These are phyloP conservation scores for Inga oerstediana DNA, from an alignment of 306 rosid genomes.

Conservation along the genomic window DNA sequence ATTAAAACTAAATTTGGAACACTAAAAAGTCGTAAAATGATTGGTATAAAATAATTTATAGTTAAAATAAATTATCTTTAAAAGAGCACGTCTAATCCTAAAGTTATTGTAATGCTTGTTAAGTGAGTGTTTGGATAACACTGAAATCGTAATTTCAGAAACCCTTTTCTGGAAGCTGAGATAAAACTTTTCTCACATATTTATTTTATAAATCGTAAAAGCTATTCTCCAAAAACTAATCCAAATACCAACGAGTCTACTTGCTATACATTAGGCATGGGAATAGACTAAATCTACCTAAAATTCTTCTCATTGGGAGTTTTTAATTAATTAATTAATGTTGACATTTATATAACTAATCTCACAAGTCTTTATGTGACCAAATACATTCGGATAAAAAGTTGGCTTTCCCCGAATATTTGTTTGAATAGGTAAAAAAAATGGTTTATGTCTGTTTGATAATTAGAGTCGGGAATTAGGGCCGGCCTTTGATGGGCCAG, in stretches of 20 bases:
- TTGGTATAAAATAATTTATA: neutral
- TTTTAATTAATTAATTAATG: neutral
- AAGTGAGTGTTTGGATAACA: neutral
- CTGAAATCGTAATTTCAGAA: too few species aligned
- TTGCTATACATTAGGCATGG: neutral
- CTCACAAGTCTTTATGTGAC: neutral
- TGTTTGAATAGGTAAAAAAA: constrained; percentile 25
- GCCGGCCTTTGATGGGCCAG: too few species aligned
- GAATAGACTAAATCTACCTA: neutral
- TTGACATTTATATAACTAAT: neutral
- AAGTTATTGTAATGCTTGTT: neutral
- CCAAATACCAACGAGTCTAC: neutral
- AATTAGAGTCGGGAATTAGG: too few species aligned
- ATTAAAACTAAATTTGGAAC: neutral
- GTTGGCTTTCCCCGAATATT: neutral
- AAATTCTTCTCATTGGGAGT: neutral
- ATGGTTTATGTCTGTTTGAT: neutral
- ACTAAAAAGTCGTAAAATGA: neutral
- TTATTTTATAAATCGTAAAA: too few species aligned
- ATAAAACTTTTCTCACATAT: too few species aligned
- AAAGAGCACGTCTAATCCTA: neutral
- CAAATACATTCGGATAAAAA: neutral
- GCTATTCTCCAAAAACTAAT: too few species aligned
- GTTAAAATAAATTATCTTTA: neutral
- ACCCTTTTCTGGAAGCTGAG: too few species aligned